Conservation (phyloP, 768 basidiomycete genomes). For the Naganishia vishniacii region DNA sequence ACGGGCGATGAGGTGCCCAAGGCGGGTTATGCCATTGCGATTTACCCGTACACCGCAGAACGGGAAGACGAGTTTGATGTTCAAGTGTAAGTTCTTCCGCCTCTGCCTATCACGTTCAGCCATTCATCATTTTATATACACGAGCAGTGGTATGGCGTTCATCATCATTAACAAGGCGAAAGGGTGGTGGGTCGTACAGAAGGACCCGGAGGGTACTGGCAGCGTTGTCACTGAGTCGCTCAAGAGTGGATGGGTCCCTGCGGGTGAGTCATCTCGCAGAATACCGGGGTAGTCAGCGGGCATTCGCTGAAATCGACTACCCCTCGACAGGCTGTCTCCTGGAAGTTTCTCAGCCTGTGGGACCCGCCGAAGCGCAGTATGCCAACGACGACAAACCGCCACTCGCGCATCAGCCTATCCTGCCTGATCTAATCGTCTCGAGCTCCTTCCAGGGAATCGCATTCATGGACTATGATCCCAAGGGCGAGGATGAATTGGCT, state of each 20-base stretch:
- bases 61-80: slow-evolving; percentile 99
- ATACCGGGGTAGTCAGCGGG: neutral
- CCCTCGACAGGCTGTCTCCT: slow-evolving; percentile 60
- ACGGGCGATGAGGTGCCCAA: slow-evolving; percentile 48
- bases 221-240: slow-evolving; percentile 66
- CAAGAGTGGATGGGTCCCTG: slow-evolving; percentile 95
- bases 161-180: slow-evolving; percentile 88
- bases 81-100: slow-evolving; percentile 64
- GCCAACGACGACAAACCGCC: slow-evolving; percentile 29
- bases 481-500: slow-evolving; percentile 86
- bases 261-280: slow-evolving; percentile 54
- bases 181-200: slow-evolving; percentile 99
- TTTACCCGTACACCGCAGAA: slow-evolving; percentile 98
- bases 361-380: slow-evolving; percentile 59
- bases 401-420: slow-evolving; percentile 57
- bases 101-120: neutral
- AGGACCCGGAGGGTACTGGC: slow-evolving; percentile 79
- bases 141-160: slow-evolving; percentile 82
- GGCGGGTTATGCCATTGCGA: slow-evolving; percentile 91
- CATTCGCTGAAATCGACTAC: neutral
- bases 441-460: slow-evolving; percentile 95
- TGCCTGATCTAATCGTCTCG: slow-evolving; percentile 87
- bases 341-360: slow-evolving; percentile 85
- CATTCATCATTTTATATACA: neutral
- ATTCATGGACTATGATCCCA: slow-evolving; percentile 91